These are phyloP conservation scores for Penicillium sp. DNA, from an alignment of 2,329 filamentous ascomycete genomes.

Conservation along the genomic window DNA sequence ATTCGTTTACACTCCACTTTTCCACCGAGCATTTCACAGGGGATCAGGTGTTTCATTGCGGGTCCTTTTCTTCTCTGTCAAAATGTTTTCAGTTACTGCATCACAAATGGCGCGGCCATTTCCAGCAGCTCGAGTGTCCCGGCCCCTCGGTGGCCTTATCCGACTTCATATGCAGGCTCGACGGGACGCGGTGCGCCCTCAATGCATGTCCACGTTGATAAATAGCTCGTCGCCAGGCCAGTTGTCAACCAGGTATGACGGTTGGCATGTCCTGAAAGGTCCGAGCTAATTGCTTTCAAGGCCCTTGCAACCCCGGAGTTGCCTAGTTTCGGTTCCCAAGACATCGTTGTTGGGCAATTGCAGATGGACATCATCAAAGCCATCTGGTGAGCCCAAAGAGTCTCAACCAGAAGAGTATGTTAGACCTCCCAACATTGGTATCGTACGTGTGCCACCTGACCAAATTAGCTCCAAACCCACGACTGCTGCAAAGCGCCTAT, in stretches of 20 bases:
- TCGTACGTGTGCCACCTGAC: neutral
- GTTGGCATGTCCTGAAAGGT: too few species aligned
- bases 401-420: constrained; percentile 13
- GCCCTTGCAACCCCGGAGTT: neutral
- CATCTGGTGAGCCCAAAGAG: constrained; percentile 18
- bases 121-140: constrained; percentile 6
- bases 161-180: constrained; percentile 3
- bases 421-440: neutral
- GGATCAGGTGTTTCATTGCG: neutral
- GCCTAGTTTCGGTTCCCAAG: neutral
- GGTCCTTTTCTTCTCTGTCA: constrained; percentile 8
- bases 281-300: constrained; percentile 7
- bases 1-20: constrained; percentile 1
- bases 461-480: constrained; percentile 16
- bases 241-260: constrained; percentile 12
- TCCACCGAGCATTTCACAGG: neutral
- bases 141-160: neutral
- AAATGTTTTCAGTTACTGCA: constrained; percentile 16
- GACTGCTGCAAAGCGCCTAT: constrained; percentile 30
- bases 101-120: constrained; percentile 7
- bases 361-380: constrained; percentile 27
- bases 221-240: neutral
- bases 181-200: neutral
- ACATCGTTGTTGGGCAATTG: constrained; percentile 11
- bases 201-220: constrained; percentile 14